Conservation (phyloP, 306 rosid genomes). For the Prunus salicina region DNA sequence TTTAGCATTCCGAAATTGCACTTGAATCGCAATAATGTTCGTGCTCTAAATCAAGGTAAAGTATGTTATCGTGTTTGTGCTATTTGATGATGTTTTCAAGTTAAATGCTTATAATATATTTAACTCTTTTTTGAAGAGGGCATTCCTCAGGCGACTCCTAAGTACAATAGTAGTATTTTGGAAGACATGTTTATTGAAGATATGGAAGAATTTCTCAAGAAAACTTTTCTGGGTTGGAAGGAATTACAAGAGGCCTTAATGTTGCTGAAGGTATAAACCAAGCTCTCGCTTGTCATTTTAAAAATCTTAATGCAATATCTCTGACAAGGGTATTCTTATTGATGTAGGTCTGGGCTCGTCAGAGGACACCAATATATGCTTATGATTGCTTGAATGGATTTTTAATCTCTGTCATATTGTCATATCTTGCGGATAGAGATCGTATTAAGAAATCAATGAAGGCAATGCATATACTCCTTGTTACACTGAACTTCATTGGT, state of each 20-base stretch:
- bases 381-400: constrained; percentile 86
- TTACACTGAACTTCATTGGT: constrained; percentile 71
- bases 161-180: constrained; percentile 81
- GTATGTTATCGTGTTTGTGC: background rate
- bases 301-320: background rate
- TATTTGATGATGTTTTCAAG: constrained; percentile 3
- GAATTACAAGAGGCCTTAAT: constrained; percentile 66
- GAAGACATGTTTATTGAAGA: constrained; percentile 88
- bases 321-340: constrained; percentile 16
- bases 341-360: constrained; percentile 83
- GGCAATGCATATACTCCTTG: constrained; percentile 62
- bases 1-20: constrained; percentile 58
- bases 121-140: constrained; percentile 39
- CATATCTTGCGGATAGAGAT: constrained; percentile 58
- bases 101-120: constrained; percentile 15
- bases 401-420: constrained; percentile 63
- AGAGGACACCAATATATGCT: constrained; percentile 55
- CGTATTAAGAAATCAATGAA: constrained; percentile 62
- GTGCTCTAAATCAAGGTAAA: constrained; percentile 55
- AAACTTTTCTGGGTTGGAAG: constrained; percentile 59
- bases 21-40: constrained; percentile 67
- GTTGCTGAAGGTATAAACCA: constrained; percentile 64
- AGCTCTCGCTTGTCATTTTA: background rate
- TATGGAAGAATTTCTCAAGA: constrained; percentile 36
- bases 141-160: constrained; percentile 61